A percentile compares a stretch with the other conserved stretches of the same genome.
phyloP scores from a whole-genome alignment of 2,329 filamentous ascomycete genomes.

The Periconia sp. region DNA sequence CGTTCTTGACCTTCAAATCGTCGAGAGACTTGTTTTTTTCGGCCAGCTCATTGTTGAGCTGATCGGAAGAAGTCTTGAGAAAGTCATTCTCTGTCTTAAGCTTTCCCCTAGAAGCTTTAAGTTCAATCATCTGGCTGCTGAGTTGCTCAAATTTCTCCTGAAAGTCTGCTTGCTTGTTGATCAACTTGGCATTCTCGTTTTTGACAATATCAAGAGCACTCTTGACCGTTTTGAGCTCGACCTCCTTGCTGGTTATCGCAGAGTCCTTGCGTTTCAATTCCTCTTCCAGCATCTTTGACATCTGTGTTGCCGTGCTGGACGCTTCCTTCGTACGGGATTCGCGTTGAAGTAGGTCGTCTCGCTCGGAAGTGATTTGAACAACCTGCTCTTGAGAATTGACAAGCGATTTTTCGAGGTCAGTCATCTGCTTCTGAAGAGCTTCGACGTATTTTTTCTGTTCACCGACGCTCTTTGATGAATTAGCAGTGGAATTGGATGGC shows the following conservation, averaged over 20 bases:
- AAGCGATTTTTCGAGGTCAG: slow-evolving; percentile 7
- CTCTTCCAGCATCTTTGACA: slow-evolving; percentile 11
- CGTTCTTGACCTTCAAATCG: not conserved
- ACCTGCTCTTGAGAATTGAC: slow-evolving; percentile 9
- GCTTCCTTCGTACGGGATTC: slow-evolving; percentile 2
- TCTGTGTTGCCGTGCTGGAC: slow-evolving; percentile 5
- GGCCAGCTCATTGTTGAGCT: not conserved
- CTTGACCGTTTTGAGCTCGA: slow-evolving; percentile 3
- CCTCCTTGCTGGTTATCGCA: slow-evolving; percentile 10
- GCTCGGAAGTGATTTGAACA: slow-evolving; percentile 10
- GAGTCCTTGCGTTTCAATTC: slow-evolving; percentile 19
- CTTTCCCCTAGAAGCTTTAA: not conserved
- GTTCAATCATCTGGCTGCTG: not conserved
- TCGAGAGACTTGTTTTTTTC: no score
- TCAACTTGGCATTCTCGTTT: slow-evolving; percentile 5
- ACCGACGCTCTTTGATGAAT: not conserved
- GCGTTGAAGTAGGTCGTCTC: slow-evolving; percentile 10
- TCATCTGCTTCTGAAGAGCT: slow-evolving; percentile 3
- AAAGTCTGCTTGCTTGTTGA: not conserved
- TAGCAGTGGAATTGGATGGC: not conserved
- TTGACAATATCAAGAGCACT: not conserved
- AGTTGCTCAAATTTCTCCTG: not conserved
- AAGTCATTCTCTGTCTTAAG: not conserved
- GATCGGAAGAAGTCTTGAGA: not conserved
- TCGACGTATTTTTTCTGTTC: not conserved